These are phyloP conservation scores for Fraxinus baroniana DNA, from an alignment of 305 asterid genomes.

Conservation along the genomic window DNA sequence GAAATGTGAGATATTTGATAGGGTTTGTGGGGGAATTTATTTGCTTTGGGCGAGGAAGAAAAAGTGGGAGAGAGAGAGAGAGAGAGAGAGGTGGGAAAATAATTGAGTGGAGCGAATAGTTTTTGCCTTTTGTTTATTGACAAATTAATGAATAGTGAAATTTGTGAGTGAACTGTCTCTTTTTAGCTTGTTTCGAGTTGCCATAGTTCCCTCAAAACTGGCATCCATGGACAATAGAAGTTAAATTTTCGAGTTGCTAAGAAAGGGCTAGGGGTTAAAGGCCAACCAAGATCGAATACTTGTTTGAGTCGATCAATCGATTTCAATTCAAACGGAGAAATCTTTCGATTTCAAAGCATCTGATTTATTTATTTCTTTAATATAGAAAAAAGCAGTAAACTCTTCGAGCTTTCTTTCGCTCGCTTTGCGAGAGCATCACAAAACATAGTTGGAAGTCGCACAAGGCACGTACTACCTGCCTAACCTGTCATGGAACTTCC, in stretches of 20 bases:
- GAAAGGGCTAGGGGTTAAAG: background rate
- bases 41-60: conserved; percentile 23
- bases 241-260: background rate
- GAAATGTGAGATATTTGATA: background rate
- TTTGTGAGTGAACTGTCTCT: background rate
- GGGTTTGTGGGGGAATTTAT: conserved; percentile 28
- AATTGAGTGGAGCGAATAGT: background rate
- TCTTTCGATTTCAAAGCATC: background rate
- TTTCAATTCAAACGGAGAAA: background rate
- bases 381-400: background rate
- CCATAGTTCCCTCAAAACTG: background rate
- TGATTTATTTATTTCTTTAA: too few relatives aligned
- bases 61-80: background rate
- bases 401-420: background rate
- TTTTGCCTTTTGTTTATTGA: background rate
- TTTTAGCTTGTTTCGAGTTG: background rate
- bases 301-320: background rate
- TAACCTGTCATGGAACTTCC: background rate
- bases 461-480: background rate
- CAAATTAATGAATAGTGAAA: too few relatives aligned
- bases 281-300: background rate
- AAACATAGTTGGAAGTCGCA: background rate
- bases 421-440: background rate
- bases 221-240: background rate
- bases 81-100: background rate